Evolutionary conservation across 129 eudicot genomes (phyloP).

Genomic region (Flaveria trinervia): DNA sequence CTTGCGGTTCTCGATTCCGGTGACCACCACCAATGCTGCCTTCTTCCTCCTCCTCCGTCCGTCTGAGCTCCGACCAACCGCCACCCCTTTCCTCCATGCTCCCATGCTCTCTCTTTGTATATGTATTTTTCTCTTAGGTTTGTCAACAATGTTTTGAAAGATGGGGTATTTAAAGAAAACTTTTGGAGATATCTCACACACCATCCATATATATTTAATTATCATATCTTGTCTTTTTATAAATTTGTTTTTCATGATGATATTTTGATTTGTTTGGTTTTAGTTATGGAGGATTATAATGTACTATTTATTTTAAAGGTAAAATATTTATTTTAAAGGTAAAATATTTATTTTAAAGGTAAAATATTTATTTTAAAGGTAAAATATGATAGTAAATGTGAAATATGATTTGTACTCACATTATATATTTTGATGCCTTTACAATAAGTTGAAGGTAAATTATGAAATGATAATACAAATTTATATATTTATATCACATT

Average conservation of each 20-base stretch:
- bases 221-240: constrained; percentile 2
- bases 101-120: constrained; percentile 27
- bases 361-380: too few species aligned
- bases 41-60: constrained; percentile 19
- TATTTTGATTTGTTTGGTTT: neutral
- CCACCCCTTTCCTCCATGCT: constrained; percentile 36
- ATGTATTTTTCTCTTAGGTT: neutral
- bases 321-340: too few species aligned
- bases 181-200: constrained; percentile 4
- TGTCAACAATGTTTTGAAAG: constrained; percentile 14
- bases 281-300: neutral
- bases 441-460: too few species aligned
- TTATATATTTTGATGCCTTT: neutral
- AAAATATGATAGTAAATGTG: neutral
- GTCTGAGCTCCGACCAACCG: constrained; percentile 35
- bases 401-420: neutral
- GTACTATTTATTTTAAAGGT: too few species aligned
- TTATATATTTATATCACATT: too few species aligned
- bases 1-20: constrained; percentile 27
- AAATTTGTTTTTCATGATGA: neutral
- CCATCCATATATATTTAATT: neutral
- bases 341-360: too few species aligned
- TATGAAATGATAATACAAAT: neutral
- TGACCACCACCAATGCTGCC: constrained; percentile 25
- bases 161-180: constrained; percentile 31